Base-by-base conservation (phyloP, 208 protist species). In the Naegleria gruberi region DNA sequence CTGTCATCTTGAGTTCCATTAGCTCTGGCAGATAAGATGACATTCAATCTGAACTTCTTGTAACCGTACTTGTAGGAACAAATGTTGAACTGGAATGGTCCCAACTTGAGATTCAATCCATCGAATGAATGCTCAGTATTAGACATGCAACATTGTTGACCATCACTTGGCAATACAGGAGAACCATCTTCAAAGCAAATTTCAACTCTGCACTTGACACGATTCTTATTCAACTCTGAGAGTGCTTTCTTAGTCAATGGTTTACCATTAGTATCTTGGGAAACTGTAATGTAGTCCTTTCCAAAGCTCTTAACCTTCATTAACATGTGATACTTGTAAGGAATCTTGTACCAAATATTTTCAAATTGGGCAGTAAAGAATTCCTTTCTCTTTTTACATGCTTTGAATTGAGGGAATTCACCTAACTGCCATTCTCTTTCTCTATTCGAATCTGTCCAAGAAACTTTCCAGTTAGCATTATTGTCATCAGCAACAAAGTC, bases 71-170 rank as follows among this genome's bases (percentile, higher is more conserved):
- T 87, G 44, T 57, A 87, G 19, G 82, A 87, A 23, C 82, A 87
- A 55, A 87, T 41, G 55, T 87, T 87, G 82, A 87, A 87, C 15
- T 87, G 82, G 17, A 87, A 87, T 55, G 82, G 41, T n/a, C n/a
- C 44, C 43, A 87, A 30, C 37, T 40, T 55, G 17, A 51, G 30
- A 65, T 65, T 65, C 51, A 65, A 30, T 30, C 51, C 51, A 65
- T 65, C 51, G 51, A 65, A 65, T 4, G 51, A 4, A 65, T 65
- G 51, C 30, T 65, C 51, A 23, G 51, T 65, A 23, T 65, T 65
- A 23, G 51, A 65, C 51, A 65, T 65, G 51, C 51, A 65, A 65
- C 51, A 65, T 30, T 10, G 51, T 65, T 65, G 51, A 19, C 51
- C 51, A 65, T 65, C 51, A 30, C 51, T 23, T 65, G 51, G 51